These are phyloP conservation scores for Blastobotrys persicus DNA, from an alignment of 1,139 yeast species.

Conservation along the genomic window DNA sequence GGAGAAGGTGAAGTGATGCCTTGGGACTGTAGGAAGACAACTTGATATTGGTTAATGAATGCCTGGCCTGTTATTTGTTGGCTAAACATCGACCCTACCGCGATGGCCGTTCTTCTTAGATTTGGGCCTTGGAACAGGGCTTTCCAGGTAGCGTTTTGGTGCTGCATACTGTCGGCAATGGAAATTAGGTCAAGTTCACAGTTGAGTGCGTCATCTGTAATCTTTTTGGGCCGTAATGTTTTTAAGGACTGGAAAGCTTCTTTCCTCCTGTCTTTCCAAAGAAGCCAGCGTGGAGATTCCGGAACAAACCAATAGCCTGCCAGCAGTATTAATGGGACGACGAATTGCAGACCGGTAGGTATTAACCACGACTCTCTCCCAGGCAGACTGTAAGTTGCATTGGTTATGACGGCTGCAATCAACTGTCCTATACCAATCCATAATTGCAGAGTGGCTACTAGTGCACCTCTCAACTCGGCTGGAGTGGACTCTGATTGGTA, in stretches of 20 bases:
- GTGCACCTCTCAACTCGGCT: slow-evolving; percentile 12
- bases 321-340: slow-evolving; percentile 13
- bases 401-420: slow-evolving; percentile 14
- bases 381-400: slow-evolving; percentile 6
- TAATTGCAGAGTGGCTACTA: slow-evolving; percentile 14
- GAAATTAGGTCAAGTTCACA: slow-evolving; percentile 14
- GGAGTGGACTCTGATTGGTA: slow-evolving; percentile 14
- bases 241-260: slow-evolving; percentile 16
- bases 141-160: slow-evolving; percentile 5
- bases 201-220: slow-evolving; percentile 5
- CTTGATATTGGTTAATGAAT: slow-evolving; percentile 15
- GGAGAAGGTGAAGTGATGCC: slow-evolving; percentile 15
- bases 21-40: slow-evolving; percentile 18
- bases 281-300: slow-evolving; percentile 21
- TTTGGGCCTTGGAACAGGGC: slow-evolving; percentile 13
- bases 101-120: slow-evolving; percentile 13
- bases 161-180: slow-evolving; percentile 9
- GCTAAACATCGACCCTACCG: slow-evolving; percentile 15
- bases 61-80: slow-evolving; percentile 18
- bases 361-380: slow-evolving; percentile 14
- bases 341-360: slow-evolving; percentile 17
- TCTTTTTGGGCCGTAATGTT: background rate
- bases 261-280: slow-evolving; percentile 15
- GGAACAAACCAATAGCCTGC: slow-evolving; percentile 14
- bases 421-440: slow-evolving; percentile 17